Evolutionary conservation across 2,329 filamentous ascomycete species (phyloP), one percentile per base, ranked within the genome.

Genomic region (Diaporthe sp.): DNA sequence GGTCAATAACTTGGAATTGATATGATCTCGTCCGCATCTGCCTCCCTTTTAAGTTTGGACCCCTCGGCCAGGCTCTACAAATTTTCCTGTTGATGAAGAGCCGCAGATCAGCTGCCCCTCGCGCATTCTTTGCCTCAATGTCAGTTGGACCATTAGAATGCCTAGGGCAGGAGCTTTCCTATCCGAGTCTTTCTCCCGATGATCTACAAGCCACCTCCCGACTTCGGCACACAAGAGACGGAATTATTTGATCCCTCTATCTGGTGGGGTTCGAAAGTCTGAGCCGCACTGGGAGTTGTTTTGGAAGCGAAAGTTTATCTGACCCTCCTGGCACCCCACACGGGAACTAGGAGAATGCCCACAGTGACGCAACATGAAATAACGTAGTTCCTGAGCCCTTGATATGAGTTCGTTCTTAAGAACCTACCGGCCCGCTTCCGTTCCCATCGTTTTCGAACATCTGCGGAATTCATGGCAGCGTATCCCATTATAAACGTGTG

Each of bases 401-500:
- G 22, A 13, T 6, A 28, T 52, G 33, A 22, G 45, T 7, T 19
- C 40, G 15, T 28, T 47, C 33, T 54, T 54, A 54, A 68, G 33
- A 28, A 12, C 17, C 33, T 40, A 40, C n/a, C 15, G 17, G 13
- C 64, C 47, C 45, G 9, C 30, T 54, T 7, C 13, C 22, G 10
- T 13, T 40, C 33, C 40, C 15, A 2, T 3, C 15, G 1, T 40
- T 28, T 7, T 12, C 15, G 19, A 38, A 22, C 15, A 25, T 2
- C 15, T 68, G 45, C 22, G 40, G n/a, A 15, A 54, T 54, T 19
- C 47, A 68, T 28, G 47, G 64, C 64, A 68, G 33, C 54, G 64
- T 68, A 68, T 33, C 54, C 64, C 64, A 68, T 68, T 54, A 68
- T 68, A 68, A 1, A 68, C 33, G 64, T 40, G 47, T 68, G 64